A percentile compares a stretch with the other conserved stretches of the same genome.
phyloP scores from a whole-genome alignment of 1,139 yeast genomes.

The Scheffersomyces quercinus region DNA sequence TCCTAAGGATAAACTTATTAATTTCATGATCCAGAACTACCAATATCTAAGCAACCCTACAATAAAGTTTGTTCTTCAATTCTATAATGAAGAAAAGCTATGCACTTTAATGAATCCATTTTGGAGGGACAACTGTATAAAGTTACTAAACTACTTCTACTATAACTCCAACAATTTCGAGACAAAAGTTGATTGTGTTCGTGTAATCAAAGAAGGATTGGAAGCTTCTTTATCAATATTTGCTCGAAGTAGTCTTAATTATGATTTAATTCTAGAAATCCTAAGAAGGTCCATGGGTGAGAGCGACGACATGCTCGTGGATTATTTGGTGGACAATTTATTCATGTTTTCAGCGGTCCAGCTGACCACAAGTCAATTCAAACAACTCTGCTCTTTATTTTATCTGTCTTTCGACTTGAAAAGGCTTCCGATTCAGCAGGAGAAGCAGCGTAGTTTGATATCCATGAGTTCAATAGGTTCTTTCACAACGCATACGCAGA shows the following conservation, averaged over 20 bases:
- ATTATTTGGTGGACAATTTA: conserved; percentile 31
- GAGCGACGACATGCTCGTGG: conserved; percentile 34
- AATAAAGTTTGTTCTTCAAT: conserved; percentile 43
- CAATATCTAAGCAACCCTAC: conserved; percentile 35
- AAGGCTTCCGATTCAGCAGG: conserved; percentile 4
- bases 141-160: conserved; percentile 50
- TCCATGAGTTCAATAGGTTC: conserved; percentile 15
- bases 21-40: conserved; percentile 42
- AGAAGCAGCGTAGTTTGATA: conserved; percentile 20
- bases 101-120: conserved; percentile 55
- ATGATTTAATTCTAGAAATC: conserved; percentile 32
- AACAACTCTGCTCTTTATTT: conserved; percentile 19
- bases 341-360: conserved; percentile 27
- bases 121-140: conserved; percentile 53
- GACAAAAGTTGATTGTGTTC: conserved; percentile 42
- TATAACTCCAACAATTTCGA: conserved; percentile 19
- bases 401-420: conserved; percentile 1
- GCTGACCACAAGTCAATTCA: conserved; percentile 25
- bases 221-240: conserved; percentile 33
- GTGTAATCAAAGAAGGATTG: conserved; percentile 44
- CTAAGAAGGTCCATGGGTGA: conserved; percentile 28
- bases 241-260: conserved; percentile 21
- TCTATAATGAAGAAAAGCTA: conserved; percentile 49
- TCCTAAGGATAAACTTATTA: conserved; percentile 45
- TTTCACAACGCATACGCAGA: conserved; percentile 1